Conservation (phyloP, 192 early-diverging fungal species). For the Backusella morwellensis region DNA sequence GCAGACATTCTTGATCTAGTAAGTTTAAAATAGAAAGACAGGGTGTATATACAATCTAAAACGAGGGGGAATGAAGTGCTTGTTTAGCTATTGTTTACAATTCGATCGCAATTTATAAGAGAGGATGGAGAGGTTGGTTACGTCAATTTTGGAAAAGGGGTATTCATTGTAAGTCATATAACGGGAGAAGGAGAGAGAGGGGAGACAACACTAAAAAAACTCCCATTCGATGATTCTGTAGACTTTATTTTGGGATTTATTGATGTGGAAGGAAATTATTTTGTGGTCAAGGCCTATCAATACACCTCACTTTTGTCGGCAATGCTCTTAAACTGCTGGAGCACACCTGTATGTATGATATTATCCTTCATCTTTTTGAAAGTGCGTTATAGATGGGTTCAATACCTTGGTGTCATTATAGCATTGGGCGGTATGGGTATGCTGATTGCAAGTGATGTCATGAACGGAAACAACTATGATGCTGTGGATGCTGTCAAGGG, state of each 20-base stretch:
- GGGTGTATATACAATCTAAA: neutral
- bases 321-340: slow-evolving; percentile 80
- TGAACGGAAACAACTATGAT: slow-evolving; percentile 53
- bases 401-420: slow-evolving; percentile 68
- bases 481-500: slow-evolving; percentile 61
- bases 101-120: slow-evolving; percentile 45
- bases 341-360: slow-evolving; percentile 72
- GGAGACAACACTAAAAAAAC: neutral
- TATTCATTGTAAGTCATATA: slow-evolving; percentile 39
- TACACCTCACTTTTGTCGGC: slow-evolving; percentile 76
- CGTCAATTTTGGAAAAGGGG: slow-evolving; percentile 40
- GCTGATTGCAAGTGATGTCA: slow-evolving; percentile 64
- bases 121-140: slow-evolving; percentile 47
- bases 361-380: slow-evolving; percentile 63
- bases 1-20: slow-evolving; percentile 70
- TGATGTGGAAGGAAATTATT: slow-evolving; percentile 83
- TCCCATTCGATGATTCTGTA: neutral
- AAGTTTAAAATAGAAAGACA: neutral
- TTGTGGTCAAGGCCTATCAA: slow-evolving; percentile 73
- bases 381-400: slow-evolving; percentile 61
- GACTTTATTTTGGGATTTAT: slow-evolving; percentile 61
- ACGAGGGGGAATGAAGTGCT: slow-evolving; percentile 23
- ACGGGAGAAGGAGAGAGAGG: neutral
- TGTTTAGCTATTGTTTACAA: slow-evolving; percentile 61
- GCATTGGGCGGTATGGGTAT: slow-evolving; percentile 68